Evolutionary conservation across 176 grass and related monocot species (phyloP), one percentile per base, ranked within the genome.

Genomic region (Aegilops tauschii): DNA sequence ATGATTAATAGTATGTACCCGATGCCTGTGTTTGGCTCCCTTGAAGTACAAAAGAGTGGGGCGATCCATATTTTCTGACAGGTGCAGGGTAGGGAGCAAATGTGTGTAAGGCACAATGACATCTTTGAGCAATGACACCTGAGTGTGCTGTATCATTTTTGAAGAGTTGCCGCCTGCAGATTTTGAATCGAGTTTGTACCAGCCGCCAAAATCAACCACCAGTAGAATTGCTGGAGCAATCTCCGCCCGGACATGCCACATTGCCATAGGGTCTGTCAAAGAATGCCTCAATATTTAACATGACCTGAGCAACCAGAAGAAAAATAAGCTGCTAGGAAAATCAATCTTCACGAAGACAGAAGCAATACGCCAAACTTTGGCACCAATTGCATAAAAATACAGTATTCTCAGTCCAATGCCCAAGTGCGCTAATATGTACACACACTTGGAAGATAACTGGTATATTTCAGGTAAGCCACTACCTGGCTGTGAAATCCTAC

Each of bases 41-140:
- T 98, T 98, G 82, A 98, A 98, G 77, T 96, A 98, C 27, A 98
- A 70, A 83, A 98, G 90, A 45, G 82, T 96, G 67, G 80, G 69
- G 0, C 96, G 92, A 73, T 71, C 70, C 50, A 42, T 86, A 72
- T 90, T 80, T 80, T 94, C 88, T 29, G 84, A 91, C 45, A 98
- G 36, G 54, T 47, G 76, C 39, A 98, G 62, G 45, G 86, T 94
- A 45, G 93, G 93, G 13, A 98, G 87, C 77, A 98, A 85, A 91
- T 96, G 96, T 4, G 93, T 98, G 86, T 98, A 98, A 37, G 96
- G 96, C 78, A 98, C 88, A 83, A 98, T 98, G 27, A 98, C 85
- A 86, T 98, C 96, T 84, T 98, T 98, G 39, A 95, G 92, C 65
- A 95, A 88, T 65, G 96, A 96, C 25, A 98, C 96, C 87, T 98